phyloP scores from a whole-genome alignment of 768 basidiomycete species.

The Collybia nuda region DNA sequence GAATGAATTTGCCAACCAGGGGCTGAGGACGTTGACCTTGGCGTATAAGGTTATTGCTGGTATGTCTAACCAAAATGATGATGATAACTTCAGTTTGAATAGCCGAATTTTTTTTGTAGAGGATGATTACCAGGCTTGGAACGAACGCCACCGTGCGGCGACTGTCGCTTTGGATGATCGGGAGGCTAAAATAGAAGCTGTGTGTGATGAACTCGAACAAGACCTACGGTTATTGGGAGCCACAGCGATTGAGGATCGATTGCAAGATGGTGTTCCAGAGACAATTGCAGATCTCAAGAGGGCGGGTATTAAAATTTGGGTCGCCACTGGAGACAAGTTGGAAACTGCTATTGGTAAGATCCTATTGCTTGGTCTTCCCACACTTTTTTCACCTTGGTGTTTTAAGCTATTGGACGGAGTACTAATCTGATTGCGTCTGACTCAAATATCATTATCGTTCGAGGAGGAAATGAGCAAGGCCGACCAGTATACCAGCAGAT shows the following conservation, averaged over 20 bases:
- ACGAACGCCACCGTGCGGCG: conserved; percentile 76
- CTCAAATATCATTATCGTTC: conserved; percentile 92
- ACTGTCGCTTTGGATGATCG: conserved; percentile 76
- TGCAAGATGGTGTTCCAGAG: conserved; percentile 98
- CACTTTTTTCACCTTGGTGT: background rate
- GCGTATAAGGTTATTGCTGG: conserved; percentile 82
- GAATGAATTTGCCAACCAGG: conserved; percentile 82
- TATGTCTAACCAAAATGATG: conserved; percentile 26
- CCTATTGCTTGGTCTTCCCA: background rate
- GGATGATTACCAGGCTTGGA: conserved; percentile 81
- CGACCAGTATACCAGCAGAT: conserved; percentile 82
- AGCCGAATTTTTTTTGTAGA: conserved; percentile 38
- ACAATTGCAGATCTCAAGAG: conserved; percentile 93
- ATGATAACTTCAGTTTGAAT: background rate
- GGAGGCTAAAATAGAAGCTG: conserved; percentile 74
- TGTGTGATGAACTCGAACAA: conserved; percentile 80
- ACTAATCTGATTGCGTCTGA: conserved; percentile 90
- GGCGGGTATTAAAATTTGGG: conserved; percentile 98
- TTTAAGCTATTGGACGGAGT: conserved; percentile 89
- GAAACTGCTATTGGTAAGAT: conserved; percentile 89
- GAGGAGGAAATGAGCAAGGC: conserved; percentile 60
- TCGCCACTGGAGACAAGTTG: conserved; percentile 98
- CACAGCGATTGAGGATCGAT: conserved; percentile 94
- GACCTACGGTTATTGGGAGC: conserved; percentile 85
- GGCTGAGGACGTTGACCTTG: conserved; percentile 87